phyloP scores from a whole-genome alignment of 1,284 basidiomycete genomes.

The Sanghuangporus sanghuang region DNA sequence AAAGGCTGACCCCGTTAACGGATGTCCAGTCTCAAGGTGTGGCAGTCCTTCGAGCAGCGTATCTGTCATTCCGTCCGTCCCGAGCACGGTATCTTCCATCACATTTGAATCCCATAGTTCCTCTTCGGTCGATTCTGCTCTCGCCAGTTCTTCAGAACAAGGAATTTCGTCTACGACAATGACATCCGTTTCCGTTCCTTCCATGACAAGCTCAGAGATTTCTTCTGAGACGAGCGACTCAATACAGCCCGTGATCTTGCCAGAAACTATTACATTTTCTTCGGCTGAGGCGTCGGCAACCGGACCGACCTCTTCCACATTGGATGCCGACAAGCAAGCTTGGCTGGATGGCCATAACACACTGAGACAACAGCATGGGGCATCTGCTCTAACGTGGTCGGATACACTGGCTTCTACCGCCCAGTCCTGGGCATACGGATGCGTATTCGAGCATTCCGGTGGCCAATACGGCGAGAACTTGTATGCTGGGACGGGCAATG shows the following conservation, averaged over 20 bases:
- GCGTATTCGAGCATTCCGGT: constrained; percentile 38
- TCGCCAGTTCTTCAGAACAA: not conserved
- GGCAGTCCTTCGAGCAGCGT: too few relatives aligned
- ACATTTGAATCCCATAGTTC: too few relatives aligned
- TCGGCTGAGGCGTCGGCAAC: not conserved
- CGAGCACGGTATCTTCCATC: too few relatives aligned
- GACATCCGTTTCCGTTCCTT: not conserved
- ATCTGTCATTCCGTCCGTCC: too few relatives aligned
- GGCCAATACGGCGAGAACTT: constrained; percentile 49
- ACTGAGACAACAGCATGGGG: constrained; percentile 38
- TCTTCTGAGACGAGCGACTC: not conserved
- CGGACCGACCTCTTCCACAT: not conserved
- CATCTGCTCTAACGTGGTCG: constrained; percentile 42
- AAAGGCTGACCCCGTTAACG: too few relatives aligned
- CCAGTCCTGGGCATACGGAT: constrained; percentile 43
- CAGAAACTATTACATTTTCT: not conserved
- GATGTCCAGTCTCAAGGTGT: too few relatives aligned
- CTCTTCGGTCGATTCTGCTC: too few relatives aligned
- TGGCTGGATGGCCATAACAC: constrained; percentile 46
- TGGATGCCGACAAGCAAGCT: constrained; percentile 18
- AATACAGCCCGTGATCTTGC: too few relatives aligned
- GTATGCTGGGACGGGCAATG: constrained; percentile 46
- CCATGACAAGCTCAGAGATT: not conserved
- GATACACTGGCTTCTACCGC: constrained; percentile 38
- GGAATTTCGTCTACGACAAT: not conserved